A percentile compares a stretch with the other conserved stretches of the same genome.
These are phyloP conservation scores for Aspergillus baeticus DNA, from an alignment of 495 filamentous ascomycete species.

Conservation along the genomic window DNA sequence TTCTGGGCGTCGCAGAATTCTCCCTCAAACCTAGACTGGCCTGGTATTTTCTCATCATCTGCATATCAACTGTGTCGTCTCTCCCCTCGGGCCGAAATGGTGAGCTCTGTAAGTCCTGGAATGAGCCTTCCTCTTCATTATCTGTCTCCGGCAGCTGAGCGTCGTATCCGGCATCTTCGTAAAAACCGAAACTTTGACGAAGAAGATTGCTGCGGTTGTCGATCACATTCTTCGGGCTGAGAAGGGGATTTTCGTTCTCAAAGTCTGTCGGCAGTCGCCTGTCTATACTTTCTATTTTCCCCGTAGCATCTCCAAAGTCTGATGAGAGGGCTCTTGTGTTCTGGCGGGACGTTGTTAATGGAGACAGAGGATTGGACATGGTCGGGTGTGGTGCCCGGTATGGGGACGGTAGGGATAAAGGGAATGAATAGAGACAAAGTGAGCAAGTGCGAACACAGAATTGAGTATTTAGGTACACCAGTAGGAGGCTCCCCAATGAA, in stretches of 20 bases:
- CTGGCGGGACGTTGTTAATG: slow-evolving; percentile 42
- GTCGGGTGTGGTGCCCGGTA: background rate
- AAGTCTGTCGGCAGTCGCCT: slow-evolving; percentile 15
- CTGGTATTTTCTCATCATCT: slow-evolving; percentile 22
- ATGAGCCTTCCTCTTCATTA: slow-evolving; percentile 21
- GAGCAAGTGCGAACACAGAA: background rate
- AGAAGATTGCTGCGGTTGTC: slow-evolving; percentile 23
- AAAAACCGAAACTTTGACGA: slow-evolving; percentile 8
- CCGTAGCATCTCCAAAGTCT: slow-evolving; percentile 5
- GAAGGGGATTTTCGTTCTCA: slow-evolving; percentile 34
- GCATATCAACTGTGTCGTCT: slow-evolving; percentile 36
- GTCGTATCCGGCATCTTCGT: slow-evolving; percentile 15
- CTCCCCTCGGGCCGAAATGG: slow-evolving; percentile 35
- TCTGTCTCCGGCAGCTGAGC: slow-evolving; percentile 12
- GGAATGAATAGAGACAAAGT: background rate
- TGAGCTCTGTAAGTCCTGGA: slow-evolving; percentile 31
- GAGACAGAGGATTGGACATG: slow-evolving; percentile 48
- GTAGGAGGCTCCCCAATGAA: background rate
- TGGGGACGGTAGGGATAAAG: background rate
- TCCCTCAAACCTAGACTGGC: slow-evolving; percentile 21
- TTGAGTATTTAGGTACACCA: background rate
- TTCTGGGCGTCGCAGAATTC: slow-evolving; percentile 31
- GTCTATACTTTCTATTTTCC: slow-evolving; percentile 11
- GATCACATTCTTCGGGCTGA: slow-evolving; percentile 33
- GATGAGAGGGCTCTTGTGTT: slow-evolving; percentile 42